Conservation (phyloP, 352 stramenopile species). For the Phytopythium delawarense region DNA sequence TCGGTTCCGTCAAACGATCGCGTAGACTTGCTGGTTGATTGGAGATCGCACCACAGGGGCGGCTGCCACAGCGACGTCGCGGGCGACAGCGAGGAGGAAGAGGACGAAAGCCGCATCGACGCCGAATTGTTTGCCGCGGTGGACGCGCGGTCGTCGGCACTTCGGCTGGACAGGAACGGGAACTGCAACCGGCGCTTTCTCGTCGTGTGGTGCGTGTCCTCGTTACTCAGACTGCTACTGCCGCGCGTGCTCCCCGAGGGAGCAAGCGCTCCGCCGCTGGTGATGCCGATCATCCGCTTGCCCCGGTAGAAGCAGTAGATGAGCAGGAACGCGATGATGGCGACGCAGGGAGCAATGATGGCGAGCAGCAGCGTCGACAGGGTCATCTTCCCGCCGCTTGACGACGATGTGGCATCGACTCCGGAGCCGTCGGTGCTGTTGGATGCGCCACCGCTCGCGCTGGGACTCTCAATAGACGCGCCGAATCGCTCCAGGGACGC, state of each 20-base stretch:
- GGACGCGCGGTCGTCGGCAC: not conserved
- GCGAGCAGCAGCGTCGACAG: conserved; percentile 8
- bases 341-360: conserved; percentile 3
- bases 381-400: not conserved
- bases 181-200: not conserved
- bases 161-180: not conserved
- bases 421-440: not conserved
- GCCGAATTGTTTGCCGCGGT: not conserved
- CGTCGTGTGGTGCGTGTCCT: no score
- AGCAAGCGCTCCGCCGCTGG: not conserved
- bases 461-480: not conserved
- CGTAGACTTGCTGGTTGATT: not conserved
- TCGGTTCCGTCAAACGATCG: not conserved
- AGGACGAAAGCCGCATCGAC: not conserved
- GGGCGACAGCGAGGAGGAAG: conserved; percentile 2
- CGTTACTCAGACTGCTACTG: conserved; percentile 2
- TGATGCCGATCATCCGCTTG: conserved; percentile 2
- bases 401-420: not conserved
- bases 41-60: not conserved
- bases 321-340: conserved; percentile 8
- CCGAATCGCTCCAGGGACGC: not conserved
- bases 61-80: conserved; percentile 1
- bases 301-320: conserved; percentile 7
- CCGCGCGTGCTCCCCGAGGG: not conserved
- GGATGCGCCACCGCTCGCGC: not conserved